These are phyloP conservation scores for Exidia glandulosa DNA, from an alignment of 768 basidiomycete species.

Conservation along the genomic window DNA sequence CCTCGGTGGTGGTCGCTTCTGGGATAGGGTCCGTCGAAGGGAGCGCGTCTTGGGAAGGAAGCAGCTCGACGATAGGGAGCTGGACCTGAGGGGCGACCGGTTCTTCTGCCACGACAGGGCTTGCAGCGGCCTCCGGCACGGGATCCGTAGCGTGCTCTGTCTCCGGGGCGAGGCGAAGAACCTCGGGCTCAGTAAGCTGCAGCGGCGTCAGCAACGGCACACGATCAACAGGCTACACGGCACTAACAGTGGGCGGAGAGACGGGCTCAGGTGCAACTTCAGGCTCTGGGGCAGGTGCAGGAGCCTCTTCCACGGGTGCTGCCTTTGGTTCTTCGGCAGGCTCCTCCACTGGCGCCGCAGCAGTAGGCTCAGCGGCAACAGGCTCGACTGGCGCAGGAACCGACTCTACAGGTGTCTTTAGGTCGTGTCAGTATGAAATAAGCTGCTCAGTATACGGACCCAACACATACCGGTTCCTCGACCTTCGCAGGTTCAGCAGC, in stretches of 20 bases:
- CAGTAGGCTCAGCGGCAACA: no score
- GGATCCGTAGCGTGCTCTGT: neutral
- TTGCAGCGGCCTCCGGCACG: neutral
- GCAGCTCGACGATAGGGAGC: neutral
- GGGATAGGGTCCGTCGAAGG: neutral
- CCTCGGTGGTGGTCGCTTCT: slow-evolving; percentile 14
- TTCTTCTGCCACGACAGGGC: neutral
- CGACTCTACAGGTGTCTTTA: no score
- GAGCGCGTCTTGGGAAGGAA: neutral
- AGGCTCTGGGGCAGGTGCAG: slow-evolving; percentile 2
- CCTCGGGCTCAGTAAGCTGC: neutral
- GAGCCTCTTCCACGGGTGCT: slow-evolving; percentile 4
- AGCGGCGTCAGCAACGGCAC: neutral
- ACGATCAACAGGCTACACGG: slow-evolving; percentile 4
- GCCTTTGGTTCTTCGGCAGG: no score
- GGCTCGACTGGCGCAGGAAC: no score
- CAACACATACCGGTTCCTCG: no score
- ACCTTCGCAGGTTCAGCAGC: no score
- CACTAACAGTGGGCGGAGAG: slow-evolving; percentile 3
- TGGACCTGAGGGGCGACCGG: neutral
- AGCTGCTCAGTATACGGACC: no score
- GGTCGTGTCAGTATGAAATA: no score
- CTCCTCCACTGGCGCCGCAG: no score
- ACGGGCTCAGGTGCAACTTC: slow-evolving; percentile 1
- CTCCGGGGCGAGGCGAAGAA: neutral